phyloP scores from a whole-genome alignment of 345 rosid genomes.

The Citrus sinensis region DVS_A1.0 CM039166.1:19057501-19058000 shows the following conservation, averaged over 20 bases:
- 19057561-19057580: background rate
- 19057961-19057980: background rate
- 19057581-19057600: background rate
- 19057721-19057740: background rate
- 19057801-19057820: background rate
- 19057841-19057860: background rate
- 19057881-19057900: background rate
- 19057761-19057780: too few relatives aligned
- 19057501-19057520: constrained; percentile 55
- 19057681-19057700: background rate
- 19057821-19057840: background rate
- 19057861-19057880: background rate
- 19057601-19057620: background rate
- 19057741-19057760: too few relatives aligned
- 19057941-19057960: background rate
- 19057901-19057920: background rate
- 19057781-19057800: too few relatives aligned
- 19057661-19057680: background rate
- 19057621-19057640: background rate
- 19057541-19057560: constrained; percentile 78
- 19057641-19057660: background rate
- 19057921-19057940: background rate
- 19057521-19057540: constrained; percentile 65
- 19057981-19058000: constrained; percentile 57
- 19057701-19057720: background rate